A percentile compares a stretch with the other conserved stretches of the same genome.
phyloP scores from a whole-genome alignment of 2,329 filamentous ascomycete species.

The Akanthomyces dipterigenus region DNA sequence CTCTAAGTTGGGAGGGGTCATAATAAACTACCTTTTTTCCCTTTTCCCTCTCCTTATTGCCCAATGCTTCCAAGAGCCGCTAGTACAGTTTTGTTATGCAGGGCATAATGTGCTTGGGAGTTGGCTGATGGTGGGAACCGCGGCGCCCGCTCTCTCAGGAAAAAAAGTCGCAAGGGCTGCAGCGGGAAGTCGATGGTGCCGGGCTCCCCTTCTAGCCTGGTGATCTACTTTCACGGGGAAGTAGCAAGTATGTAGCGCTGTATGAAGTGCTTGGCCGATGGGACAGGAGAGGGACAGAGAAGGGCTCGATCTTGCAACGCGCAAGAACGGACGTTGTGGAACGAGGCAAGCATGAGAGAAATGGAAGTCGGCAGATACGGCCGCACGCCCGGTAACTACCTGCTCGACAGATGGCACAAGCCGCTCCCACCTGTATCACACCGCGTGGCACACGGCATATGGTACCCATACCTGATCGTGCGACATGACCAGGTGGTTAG shows the following conservation, averaged over 20 bases:
- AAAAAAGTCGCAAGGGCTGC: not conserved
- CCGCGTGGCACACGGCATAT: not conserved
- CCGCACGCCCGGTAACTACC: not conserved
- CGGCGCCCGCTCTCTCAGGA: not conserved
- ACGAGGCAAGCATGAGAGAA: not conserved
- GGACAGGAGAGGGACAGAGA: not conserved
- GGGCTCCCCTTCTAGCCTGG: not conserved
- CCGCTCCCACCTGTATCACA: not conserved
- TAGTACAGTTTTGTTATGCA: not conserved
- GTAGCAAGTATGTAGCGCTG: not conserved
- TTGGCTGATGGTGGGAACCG: not conserved
- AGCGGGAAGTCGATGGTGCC: not conserved
- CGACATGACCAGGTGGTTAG: not conserved
- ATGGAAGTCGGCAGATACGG: constrained; percentile 1
- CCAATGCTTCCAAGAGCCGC: not conserved
- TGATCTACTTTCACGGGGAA: not conserved
- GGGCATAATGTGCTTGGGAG: not conserved
- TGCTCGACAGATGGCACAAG: not conserved
- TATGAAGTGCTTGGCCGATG: not conserved
- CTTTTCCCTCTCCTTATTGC: not conserved
- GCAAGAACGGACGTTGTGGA: not conserved
- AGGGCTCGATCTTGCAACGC: not conserved
- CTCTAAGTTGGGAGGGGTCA: not conserved
- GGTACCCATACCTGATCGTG: not conserved
- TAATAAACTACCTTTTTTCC: not conserved